phyloP scores from a whole-genome alignment of 805 yeast genomes.

The Hanseniaspora thailandica region DNA sequence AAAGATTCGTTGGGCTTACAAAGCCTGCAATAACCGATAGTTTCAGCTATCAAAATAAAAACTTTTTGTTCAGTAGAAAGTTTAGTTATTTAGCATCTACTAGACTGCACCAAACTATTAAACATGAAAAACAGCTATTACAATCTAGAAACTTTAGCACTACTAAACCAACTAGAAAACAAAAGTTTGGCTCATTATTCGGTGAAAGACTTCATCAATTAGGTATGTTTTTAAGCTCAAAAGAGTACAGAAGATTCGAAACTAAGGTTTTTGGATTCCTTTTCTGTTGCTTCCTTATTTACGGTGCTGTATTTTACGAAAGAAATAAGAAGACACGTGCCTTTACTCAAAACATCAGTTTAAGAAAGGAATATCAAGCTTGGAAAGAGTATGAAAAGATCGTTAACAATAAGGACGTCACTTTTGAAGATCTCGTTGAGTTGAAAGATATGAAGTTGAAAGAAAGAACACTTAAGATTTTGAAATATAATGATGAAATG shows the following conservation, averaged over 20 bases:
- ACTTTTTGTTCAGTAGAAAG: not conserved
- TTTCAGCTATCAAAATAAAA: not conserved
- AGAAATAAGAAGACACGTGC: not conserved
- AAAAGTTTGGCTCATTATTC: not conserved
- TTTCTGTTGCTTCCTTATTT: not conserved
- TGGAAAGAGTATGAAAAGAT: slow-evolving; percentile 10
- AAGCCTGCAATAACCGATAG: not conserved
- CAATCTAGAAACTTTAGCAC: not conserved
- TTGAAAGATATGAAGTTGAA: not conserved
- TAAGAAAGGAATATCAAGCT: slow-evolving; percentile 8
- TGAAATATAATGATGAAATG: not conserved
- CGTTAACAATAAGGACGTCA: slow-evolving; percentile 1
- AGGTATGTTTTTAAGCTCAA: slow-evolving; percentile 7
- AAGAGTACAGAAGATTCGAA: not conserved
- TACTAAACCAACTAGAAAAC: not conserved
- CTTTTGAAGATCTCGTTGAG: not conserved
- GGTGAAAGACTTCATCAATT: not conserved
- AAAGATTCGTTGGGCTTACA: not conserved
- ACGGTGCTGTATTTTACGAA: not conserved
- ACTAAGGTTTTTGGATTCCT: not conserved
- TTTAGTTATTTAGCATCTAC: not conserved
- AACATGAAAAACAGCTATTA: not conserved
- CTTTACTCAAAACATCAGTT: not conserved
- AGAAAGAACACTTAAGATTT: slow-evolving; percentile 5
- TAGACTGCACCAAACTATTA: not conserved